phyloP scores from a whole-genome alignment of 2,329 filamentous ascomycete species.

The Nectriaceae sp. region DNA sequence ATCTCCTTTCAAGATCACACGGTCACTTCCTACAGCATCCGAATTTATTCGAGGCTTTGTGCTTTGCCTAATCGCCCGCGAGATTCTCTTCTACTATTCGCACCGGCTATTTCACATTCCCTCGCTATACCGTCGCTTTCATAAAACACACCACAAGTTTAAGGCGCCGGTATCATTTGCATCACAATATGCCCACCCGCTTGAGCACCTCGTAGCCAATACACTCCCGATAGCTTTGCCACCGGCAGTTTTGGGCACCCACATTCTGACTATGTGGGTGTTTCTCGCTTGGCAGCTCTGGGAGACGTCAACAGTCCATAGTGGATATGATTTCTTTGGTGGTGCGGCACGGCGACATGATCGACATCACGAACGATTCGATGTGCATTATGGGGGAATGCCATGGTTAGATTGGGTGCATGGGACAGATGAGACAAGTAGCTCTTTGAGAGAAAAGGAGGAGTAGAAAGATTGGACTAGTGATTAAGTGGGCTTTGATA shows the following conservation, averaged over 20 bases:
- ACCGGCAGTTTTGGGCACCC: conserved; percentile 45
- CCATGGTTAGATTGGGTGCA: conserved; percentile 58
- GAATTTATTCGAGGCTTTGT: conserved; percentile 44
- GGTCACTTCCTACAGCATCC: conserved; percentile 35
- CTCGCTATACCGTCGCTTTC: conserved; percentile 49
- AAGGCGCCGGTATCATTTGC: conserved; percentile 56
- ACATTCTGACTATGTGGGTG: conserved; percentile 54
- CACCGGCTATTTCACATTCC: conserved; percentile 56
- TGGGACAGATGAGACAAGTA: conserved; percentile 41
- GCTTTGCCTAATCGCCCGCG: conserved; percentile 45
- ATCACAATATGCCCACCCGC: conserved; percentile 57
- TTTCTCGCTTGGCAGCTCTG: conserved; percentile 51
- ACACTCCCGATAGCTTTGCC: conserved; percentile 53
- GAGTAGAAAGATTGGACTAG: too few relatives aligned
- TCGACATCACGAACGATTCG: conserved; percentile 58
- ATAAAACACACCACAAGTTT: conserved; percentile 59
- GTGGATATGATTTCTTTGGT: conserved; percentile 56
- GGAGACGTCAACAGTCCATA: conserved; percentile 57
- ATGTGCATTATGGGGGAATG: conserved; percentile 54
- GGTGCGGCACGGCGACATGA: conserved; percentile 54
- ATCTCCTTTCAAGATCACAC: conserved; percentile 40
- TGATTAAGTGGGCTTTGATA: too few relatives aligned
- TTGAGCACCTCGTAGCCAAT: conserved; percentile 59
- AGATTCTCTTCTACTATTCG: conserved; percentile 56
- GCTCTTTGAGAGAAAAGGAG: conserved; percentile 1